These are phyloP conservation scores for Nicotiana undulata DNA, from an alignment of 257 asterid species.

Conservation along the genomic window DNA sequence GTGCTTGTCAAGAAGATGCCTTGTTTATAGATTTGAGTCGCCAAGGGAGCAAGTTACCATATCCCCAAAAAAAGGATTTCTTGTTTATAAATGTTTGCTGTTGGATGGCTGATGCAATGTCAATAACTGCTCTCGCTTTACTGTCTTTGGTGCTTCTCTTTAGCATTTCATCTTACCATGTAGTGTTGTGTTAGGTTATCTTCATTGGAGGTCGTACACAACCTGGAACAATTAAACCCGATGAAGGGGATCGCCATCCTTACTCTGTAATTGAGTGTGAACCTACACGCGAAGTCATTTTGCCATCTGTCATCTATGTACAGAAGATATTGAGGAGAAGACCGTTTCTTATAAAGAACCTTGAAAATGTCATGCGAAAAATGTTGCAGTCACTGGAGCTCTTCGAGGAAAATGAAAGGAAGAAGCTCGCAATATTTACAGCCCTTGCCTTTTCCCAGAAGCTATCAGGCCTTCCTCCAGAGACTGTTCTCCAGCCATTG, in stretches of 20 bases:
- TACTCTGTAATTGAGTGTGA: conserved; percentile 78
- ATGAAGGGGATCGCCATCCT: conserved; percentile 96
- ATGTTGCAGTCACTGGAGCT: conserved; percentile 91
- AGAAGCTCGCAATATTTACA: conserved; percentile 96
- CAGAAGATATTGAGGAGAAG: conserved; percentile 87
- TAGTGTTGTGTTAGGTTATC: conserved; percentile 52
- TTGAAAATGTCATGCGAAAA: conserved; percentile 96
- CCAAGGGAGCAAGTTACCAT: too few relatives aligned
- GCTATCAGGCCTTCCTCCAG: conserved; percentile 95
- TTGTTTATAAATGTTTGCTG: not conserved
- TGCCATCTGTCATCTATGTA: conserved; percentile 83
- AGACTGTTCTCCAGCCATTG: conserved; percentile 92
- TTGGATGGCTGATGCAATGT: not conserved
- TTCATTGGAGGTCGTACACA: conserved; percentile 97
- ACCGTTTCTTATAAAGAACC: conserved; percentile 94
- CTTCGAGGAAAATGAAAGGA: conserved; percentile 89
- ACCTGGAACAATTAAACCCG: conserved; percentile 94
- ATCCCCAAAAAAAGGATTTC: too few relatives aligned
- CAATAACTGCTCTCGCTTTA: not conserved
- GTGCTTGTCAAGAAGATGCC: not conserved
- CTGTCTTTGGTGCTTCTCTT: not conserved
- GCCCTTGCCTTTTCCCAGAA: conserved; percentile 99
- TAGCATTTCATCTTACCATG: not conserved
- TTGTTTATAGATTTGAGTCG: not conserved
- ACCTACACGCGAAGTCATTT: conserved; percentile 74